phyloP scores from a whole-genome alignment of 371 early-diverging fungal genomes.

The Entomophthora muscae region DNA sequence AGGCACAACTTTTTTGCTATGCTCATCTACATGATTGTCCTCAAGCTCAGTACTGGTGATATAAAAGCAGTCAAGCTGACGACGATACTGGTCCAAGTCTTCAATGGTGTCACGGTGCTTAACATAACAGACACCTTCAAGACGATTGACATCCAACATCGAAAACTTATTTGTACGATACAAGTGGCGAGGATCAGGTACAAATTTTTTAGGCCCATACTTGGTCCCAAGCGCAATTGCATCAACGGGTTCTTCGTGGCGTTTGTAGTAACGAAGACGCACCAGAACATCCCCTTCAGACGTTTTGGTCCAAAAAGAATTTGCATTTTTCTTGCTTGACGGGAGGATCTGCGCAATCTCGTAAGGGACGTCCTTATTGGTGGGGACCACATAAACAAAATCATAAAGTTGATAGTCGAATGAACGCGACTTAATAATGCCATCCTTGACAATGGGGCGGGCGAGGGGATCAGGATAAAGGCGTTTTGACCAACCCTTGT shows the following conservation, averaged over 20 bases:
- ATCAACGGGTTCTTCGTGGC: slow-evolving; percentile 3
- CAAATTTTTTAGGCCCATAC: not conserved
- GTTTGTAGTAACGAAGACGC: slow-evolving; percentile 3
- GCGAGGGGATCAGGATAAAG: slow-evolving; percentile 18
- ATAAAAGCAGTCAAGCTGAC: slow-evolving; percentile 21
- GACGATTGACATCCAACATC: slow-evolving; percentile 9
- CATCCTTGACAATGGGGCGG: slow-evolving; percentile 18
- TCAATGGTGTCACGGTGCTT: slow-evolving; percentile 16
- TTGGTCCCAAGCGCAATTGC: slow-evolving; percentile 4
- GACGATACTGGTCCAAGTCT: slow-evolving; percentile 20
- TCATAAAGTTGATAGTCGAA: slow-evolving; percentile 23
- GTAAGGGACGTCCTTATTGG: slow-evolving; percentile 18
- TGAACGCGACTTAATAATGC: slow-evolving; percentile 12
- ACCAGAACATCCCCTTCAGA: not conserved
- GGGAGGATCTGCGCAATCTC: slow-evolving; percentile 22
- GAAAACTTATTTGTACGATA: slow-evolving; percentile 14
- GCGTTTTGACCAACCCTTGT: slow-evolving; percentile 1
- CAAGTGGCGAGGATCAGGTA: slow-evolving; percentile 19
- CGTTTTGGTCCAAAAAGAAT: not conserved
- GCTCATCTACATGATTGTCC: not conserved
- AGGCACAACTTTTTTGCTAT: not conserved
- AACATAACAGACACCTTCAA: slow-evolving; percentile 33
- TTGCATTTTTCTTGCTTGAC: slow-evolving; percentile 7
- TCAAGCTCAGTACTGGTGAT: slow-evolving; percentile 10
- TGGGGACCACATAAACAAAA: slow-evolving; percentile 22